These are phyloP conservation scores for Besnoitia besnoiti DNA, from an alignment of 169 alveolate genomes.

Conservation along the genomic window DNA sequence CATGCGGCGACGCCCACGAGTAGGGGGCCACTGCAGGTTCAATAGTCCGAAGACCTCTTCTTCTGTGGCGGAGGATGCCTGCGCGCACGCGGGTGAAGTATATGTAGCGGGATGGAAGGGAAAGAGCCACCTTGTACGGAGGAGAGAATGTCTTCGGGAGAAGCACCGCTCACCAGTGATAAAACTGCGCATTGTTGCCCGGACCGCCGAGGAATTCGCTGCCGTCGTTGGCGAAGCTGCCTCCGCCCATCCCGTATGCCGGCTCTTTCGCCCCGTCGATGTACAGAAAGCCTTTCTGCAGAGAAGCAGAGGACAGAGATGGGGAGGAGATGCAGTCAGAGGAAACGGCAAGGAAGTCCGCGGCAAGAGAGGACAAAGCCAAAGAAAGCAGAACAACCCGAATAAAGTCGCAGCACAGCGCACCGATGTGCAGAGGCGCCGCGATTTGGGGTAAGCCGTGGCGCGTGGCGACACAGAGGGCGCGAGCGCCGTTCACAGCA, in stretches of 20 bases:
- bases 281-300: slow-evolving; percentile 73
- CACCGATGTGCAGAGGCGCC: too few relatives aligned
- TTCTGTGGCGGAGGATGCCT: too few relatives aligned
- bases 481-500: too few relatives aligned
- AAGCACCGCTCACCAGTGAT: slow-evolving; percentile 68
- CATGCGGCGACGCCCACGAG: too few relatives aligned
- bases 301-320: background rate
- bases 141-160: background rate
- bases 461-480: too few relatives aligned
- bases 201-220: slow-evolving; percentile 77
- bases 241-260: slow-evolving; percentile 75
- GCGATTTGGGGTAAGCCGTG: too few relatives aligned
- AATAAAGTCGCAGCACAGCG: too few relatives aligned
- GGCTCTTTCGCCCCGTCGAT: slow-evolving; percentile 77
- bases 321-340: background rate
- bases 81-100: too few relatives aligned
- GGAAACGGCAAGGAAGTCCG: background rate
- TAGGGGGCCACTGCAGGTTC: too few relatives aligned
- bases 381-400: too few relatives aligned
- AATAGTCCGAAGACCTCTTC: too few relatives aligned
- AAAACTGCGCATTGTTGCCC: slow-evolving; percentile 74
- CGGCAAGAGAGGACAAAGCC: too few relatives aligned
- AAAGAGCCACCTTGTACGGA: background rate
- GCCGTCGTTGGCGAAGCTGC: slow-evolving; percentile 78
- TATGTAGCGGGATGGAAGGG: background rate